Evolutionary conservation across 2,329 filamentous ascomycete genomes (phyloP), one percentile per base, ranked within the genome.

Genomic region (Volutella citrinella): DNA sequence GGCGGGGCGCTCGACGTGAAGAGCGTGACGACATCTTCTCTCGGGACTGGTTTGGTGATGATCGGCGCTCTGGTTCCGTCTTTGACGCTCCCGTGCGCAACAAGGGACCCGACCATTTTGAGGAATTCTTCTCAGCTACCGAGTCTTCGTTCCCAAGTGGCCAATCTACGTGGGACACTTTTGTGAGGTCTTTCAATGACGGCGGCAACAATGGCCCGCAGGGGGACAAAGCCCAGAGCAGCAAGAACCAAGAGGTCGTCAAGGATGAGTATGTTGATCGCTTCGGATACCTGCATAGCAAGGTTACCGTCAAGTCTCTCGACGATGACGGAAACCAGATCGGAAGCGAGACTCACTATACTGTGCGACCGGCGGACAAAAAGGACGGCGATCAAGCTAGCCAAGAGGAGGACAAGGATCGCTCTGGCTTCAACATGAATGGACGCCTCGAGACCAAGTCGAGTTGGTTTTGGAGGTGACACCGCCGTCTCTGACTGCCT

Each of bases 391-490:
- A 15, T 15, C 22, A 15, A 7, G 37, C 33, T 17, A 13, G 34
- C 10, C 40, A 40, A 12, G 39, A 46, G 12, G 36, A 49, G 16
- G 35, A 33, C 18, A 49, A 45, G 25, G 34, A 32, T 14, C 11
- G 34, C 20, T 38, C 40, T 19, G 41, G 43, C 4, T 26, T 42
- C 18, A 30, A 36, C 18, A 27, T 40, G 10, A 39, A 38, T 7
- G 46, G 48, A 15, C 40, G 40, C 10, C 22, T 46, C n/a, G 37
- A 52, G 14, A 53, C 57, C 25, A 55, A 57, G 23, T 38, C 51
- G 9, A 57, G 62, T 5, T 68, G 65, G 64, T 65, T 68, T 24
- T 66, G 64, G 64, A 66, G 64, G 42, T 66, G 30, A 56, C 42
- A 4, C 12, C 10, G 10, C 10, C 7, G 3, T 4, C 5, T 11